These are phyloP conservation scores for button mushroom (Agaricus bisporus) DNA, from an alignment of 768 basidiomycete species.

Conservation along the genomic window DNA sequence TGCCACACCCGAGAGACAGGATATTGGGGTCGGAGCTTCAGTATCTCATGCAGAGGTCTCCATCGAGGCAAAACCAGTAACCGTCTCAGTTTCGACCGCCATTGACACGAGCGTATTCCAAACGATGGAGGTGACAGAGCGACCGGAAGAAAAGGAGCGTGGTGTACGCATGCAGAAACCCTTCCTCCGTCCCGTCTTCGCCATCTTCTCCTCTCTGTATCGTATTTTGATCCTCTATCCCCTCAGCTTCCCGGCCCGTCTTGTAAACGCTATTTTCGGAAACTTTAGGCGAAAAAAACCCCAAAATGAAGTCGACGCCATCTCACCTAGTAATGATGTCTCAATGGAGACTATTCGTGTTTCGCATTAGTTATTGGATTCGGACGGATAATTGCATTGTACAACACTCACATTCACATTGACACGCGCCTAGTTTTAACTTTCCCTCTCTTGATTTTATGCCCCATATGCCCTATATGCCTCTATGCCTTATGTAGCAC, in stretches of 20 bases:
- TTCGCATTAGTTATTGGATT: constrained; percentile 38
- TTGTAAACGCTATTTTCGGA: constrained; percentile 16
- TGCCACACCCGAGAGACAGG: constrained; percentile 38
- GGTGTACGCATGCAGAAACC: constrained; percentile 2
- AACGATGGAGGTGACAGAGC: constrained; percentile 10
- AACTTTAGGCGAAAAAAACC: constrained; percentile 1
- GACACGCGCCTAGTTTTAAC: background rate
- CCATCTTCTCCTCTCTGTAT: constrained; percentile 42
- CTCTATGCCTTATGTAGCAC: constrained; percentile 16
- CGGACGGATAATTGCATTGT: constrained; percentile 14
- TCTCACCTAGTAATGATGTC: constrained; percentile 21
- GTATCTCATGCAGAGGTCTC: constrained; percentile 2
- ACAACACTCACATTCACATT: constrained; percentile 6
- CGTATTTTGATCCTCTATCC: constrained; percentile 44
- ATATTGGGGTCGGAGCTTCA: constrained; percentile 47
- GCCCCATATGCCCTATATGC: constrained; percentile 26
- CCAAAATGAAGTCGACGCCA: background rate
- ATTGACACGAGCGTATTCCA: constrained; percentile 34
- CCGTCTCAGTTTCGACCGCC: constrained; percentile 35
- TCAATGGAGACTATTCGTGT: constrained; percentile 39
- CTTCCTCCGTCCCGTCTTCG: constrained; percentile 32
- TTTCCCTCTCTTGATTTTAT: constrained; percentile 26
- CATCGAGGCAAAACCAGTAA: constrained; percentile 16
- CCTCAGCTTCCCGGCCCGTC: constrained; percentile 40
- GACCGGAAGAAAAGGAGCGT: background rate